Evolutionary conservation across 129 eudicot species (phyloP), one percentile per base, ranked within the genome.

Genomic region (Helianthus tuberosus): DNA sequence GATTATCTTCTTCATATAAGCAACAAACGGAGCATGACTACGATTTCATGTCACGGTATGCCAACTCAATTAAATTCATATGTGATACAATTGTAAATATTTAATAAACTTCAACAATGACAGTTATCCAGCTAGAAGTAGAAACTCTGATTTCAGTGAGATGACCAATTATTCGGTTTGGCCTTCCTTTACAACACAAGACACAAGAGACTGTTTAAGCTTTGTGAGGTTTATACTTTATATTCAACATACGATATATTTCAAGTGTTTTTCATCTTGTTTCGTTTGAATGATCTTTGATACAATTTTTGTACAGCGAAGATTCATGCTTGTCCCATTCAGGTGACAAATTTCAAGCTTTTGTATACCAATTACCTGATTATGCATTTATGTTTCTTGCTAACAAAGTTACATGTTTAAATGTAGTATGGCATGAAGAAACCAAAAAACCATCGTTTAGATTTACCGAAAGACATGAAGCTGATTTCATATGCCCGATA

Each of bases 251-350:
- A 38, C 25, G 17, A 48, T 53, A 27, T 38, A 23, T 14, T 35
- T 68, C 64, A 66, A 36, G 12, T 71, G 69, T 11, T 58, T 32
- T 57, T 71, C n/a, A 49, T 39, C 58, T 35, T 58, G 44, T 70
- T 32, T 51, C 27, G 3, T 48, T 5, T 58, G 15, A 67, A 72
- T 72, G 72, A 72, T 44, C 20, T 57, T 49, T 51, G 41, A 66
- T 23, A n/a, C 67, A 46, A 25, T 67, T 43, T 72, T 14, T 50
- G 47, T 64, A 79, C 88, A 92, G 98, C 68, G 89, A 87, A 73
- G 93, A 89, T 67, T 89, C 93, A 48, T 89, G 91, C 87, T 83
- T 85, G 27, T 83, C 86, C 68, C 73, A 69, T 76, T 77, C 96
- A 88, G 96, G 97, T 91, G 44, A 48, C 16, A 20, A 4, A 47